These are phyloP conservation scores for Syzygium aqueum DNA, from an alignment of 345 rosid species.

Conservation along the genomic window DNA sequence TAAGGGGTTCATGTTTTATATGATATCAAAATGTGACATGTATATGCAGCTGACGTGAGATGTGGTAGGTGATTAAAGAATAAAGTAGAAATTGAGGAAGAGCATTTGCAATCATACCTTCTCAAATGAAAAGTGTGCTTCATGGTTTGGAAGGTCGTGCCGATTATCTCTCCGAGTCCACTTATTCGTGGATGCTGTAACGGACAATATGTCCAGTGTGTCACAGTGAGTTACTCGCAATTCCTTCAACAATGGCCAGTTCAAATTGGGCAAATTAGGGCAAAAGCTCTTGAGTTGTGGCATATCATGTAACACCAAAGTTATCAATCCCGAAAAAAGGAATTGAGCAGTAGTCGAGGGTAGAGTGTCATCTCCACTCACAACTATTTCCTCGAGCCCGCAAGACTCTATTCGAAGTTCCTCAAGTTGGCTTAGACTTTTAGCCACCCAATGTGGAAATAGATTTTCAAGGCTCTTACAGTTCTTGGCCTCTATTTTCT, in stretches of 20 bases:
- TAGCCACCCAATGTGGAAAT: not conserved
- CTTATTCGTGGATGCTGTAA: fast-evolving
- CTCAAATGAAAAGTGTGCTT: fast-evolving
- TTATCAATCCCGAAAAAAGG: fast-evolving
- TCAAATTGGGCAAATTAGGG: not conserved
- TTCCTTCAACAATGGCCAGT: not conserved
- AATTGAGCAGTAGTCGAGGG: fast-evolving
- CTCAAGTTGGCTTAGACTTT: not conserved
- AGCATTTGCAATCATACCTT: not conserved
- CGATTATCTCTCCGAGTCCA: fast-evolving
- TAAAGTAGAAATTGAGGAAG: not conserved
- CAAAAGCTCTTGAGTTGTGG: not conserved
- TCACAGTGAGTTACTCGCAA: not conserved
- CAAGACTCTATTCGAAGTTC: not conserved
- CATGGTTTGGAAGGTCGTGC: fast-evolving
- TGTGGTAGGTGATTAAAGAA: fast-evolving
- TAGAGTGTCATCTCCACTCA: not conserved
- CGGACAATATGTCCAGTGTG: fast-evolving
- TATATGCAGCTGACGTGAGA: not conserved
- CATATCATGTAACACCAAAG: not conserved
- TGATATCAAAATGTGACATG: not conserved
- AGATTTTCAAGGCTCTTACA: not conserved
- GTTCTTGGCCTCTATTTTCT: no score
- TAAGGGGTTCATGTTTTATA: fast-evolving
- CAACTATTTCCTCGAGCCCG: not conserved